Base-by-base conservation (phyloP, 495 filamentous ascomycete genomes). In the Antarctomyces pellizariae region DNA sequence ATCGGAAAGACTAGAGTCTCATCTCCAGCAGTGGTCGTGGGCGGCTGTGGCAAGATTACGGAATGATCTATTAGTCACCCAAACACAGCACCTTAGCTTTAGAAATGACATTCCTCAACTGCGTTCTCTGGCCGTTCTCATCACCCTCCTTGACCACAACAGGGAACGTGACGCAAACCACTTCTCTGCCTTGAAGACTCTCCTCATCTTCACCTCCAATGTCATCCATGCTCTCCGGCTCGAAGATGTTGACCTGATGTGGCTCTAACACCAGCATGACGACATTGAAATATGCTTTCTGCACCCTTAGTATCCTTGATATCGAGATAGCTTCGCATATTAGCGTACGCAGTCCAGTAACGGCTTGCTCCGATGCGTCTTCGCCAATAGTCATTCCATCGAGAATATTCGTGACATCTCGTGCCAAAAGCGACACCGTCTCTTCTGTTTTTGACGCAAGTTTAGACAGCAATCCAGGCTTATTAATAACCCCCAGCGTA, bases 161-260 rank as follows among this genome's bases (percentile, higher is more conserved):
- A 5, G 60, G 60, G 30, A 64, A 64, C 1, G 56, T 55, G 7
- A 46, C 38, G 25, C 43, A 48, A 11, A 30, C 21, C 20, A 46
- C 37, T 25, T 39, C 32, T 12, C 38, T 25, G 26, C 59, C 52
- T 36, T 50, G 51, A 29, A 47, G 45, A 11, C 56, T 53, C 26
- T 65, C 59, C 30, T 64, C 62, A 26, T 62, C 57, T 32, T 64
- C 61, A 13, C 57, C 61, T 18, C 58, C 55, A 22, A 64, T 54
- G 37, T 64, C 59, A 29, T 64, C 59, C 61, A 67, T 67, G 2
- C 36, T 56, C 28, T 49, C 46, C 7, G 37, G 13, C 34, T 64
- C 56, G 25, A 62, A 65, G 30, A 57, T 38, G 12, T 42, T 49
- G 16, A 36, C 44, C 30, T 64, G 57, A 36, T 60, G 48, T 2